phyloP scores from a whole-genome alignment of 306 rosid genomes.

The Ochetophila trinervis region DNA sequence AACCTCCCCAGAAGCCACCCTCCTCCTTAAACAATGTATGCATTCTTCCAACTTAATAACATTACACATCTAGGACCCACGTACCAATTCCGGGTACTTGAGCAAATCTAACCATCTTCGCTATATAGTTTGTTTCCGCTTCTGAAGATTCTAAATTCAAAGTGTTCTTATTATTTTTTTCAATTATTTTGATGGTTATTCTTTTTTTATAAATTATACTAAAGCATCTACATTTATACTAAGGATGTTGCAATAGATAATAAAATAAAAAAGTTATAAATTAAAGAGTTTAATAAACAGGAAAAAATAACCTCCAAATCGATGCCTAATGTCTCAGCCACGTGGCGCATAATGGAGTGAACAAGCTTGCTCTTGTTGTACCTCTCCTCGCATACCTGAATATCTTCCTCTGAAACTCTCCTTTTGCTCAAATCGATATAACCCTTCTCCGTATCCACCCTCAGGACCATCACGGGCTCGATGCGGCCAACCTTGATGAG shows the following conservation, averaged over 20 bases:
- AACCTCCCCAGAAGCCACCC: no score
- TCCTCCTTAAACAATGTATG: no score
- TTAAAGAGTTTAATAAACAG: neutral
- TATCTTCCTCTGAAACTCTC: conserved; percentile 93
- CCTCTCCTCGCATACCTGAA: conserved; percentile 81
- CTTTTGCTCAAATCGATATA: conserved; percentile 95
- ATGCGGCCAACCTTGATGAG: conserved; percentile 87
- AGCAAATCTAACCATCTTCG: no score
- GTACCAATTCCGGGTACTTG: no score
- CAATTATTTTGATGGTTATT: no score
- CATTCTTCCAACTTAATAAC: no score
- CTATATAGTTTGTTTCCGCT: no score
- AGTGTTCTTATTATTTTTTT: no score
- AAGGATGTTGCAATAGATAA: neutral
- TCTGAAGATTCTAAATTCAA: no score
- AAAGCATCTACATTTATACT: neutral
- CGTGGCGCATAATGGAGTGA: conserved; percentile 96
- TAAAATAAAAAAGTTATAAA: neutral
- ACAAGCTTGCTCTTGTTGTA: conserved; percentile 98
- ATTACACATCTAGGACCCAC: no score
- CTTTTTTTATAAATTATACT: no score
- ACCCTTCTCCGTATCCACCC: conserved; percentile 93
- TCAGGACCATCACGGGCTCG: conserved; percentile 94
- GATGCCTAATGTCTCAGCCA: conserved; percentile 68
- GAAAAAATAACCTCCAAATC: conserved; percentile 69